These are phyloP conservation scores for Trypanosoma lewisi DNA, from an alignment of 208 protist species.

Conservation along the genomic window DNA sequence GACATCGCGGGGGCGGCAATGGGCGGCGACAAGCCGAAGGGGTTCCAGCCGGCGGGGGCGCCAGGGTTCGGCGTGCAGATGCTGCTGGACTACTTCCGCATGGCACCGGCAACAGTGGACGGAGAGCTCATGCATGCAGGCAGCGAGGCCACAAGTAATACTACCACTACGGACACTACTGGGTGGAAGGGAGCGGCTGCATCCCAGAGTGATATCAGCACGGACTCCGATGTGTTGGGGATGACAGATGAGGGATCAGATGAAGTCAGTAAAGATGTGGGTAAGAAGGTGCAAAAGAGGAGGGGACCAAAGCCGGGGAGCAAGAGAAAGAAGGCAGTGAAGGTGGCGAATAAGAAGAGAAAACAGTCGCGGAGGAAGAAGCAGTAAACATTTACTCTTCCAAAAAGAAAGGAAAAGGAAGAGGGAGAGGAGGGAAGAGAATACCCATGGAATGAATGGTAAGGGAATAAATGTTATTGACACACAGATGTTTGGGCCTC, in stretches of 20 bases:
- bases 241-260: no score
- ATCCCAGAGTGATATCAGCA: no score
- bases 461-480: no score
- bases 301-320: neutral
- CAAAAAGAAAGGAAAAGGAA: constrained; percentile 21
- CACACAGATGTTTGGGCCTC: no score
- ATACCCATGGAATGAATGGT: neutral
- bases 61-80: constrained; percentile 85
- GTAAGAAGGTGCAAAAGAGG: neutral
- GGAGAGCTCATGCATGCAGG: neutral
- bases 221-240: no score
- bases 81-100: constrained; percentile 69
- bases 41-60: constrained; percentile 61
- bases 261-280: no score
- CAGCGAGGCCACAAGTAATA: neutral
- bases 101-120: neutral
- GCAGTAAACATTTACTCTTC: constrained; percentile 9
- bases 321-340: neutral
- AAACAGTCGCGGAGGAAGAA: neutral
- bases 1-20: constrained; percentile 81
- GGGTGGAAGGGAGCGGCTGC: neutral
- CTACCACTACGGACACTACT: neutral
- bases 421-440: constrained; percentile 8
- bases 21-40: constrained; percentile 60
- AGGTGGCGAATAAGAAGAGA: neutral